Conservation (phyloP, 768 basidiomycete species). For the Auriscalpium vulgare region DNA sequence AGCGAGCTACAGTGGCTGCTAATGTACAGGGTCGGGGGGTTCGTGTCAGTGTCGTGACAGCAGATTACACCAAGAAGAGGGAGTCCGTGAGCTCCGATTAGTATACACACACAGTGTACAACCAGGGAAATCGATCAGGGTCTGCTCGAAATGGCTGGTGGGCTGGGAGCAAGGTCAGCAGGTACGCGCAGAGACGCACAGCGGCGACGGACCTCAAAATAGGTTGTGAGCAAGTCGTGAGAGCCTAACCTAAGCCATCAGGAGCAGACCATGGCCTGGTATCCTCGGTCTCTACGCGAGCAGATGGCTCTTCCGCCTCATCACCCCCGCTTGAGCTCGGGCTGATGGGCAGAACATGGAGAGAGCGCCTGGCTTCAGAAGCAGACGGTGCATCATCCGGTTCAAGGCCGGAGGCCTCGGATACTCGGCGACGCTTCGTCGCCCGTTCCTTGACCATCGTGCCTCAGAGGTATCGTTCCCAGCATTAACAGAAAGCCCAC, state of each 20-base stretch:
- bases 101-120: not conserved
- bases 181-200: not conserved
- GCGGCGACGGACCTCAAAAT: not conserved
- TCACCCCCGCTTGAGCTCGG: conserved; percentile 2
- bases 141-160: not conserved
- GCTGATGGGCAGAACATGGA: conserved; percentile 4
- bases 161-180: not conserved
- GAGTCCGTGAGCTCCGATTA: not conserved
- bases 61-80: not conserved
- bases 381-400: not conserved
- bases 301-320: conserved; percentile 2
- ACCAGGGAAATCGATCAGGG: not conserved
- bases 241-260: conserved; percentile 3
- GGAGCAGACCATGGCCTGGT: conserved; percentile 10
- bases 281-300: not conserved
- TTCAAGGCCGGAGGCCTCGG: not conserved
- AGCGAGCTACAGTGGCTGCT: not conserved
- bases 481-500: conserved; percentile 3
- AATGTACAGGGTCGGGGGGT: too few relatives aligned
- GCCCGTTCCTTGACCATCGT: conserved; percentile 14
- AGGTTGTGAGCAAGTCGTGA: not conserved
- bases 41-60: not conserved
- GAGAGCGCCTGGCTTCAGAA: conserved; percentile 1
- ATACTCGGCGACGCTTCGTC: conserved; percentile 15
- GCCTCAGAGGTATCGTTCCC: conserved; percentile 7